Evolutionary conservation across 176 grass and related monocot genomes (phyloP).

Genomic region (Raddia guianensis): DNA sequence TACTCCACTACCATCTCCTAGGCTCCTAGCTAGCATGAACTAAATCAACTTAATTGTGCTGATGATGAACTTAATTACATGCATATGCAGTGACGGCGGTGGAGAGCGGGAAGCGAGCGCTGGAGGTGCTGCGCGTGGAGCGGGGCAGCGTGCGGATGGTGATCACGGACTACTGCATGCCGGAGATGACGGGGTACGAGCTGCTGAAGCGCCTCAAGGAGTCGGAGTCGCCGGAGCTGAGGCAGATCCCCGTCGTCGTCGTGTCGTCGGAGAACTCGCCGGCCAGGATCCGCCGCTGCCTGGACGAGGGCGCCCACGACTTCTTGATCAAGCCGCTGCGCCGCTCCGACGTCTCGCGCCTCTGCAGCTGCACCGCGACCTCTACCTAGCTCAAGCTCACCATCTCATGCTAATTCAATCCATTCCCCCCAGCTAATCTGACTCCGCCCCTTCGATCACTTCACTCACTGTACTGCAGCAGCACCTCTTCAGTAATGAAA

Average conservation of each 20-base stretch:
- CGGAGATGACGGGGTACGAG: constrained; percentile 59
- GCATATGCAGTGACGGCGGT: constrained; percentile 42
- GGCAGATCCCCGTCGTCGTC: constrained; percentile 60
- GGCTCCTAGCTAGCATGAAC: too few relatives aligned
- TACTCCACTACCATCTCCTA: too few relatives aligned
- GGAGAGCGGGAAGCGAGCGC: constrained; percentile 56
- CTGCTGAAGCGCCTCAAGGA: constrained; percentile 64
- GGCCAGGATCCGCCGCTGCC: constrained; percentile 48
- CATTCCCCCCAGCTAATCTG: too few relatives aligned
- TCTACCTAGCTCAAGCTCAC: too few relatives aligned
- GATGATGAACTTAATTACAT: too few relatives aligned
- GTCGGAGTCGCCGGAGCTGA: constrained; percentile 47
- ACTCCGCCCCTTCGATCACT: too few relatives aligned
- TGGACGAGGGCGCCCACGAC: constrained; percentile 47
- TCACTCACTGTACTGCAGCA: too few relatives aligned
- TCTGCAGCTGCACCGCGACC: constrained; percentile 38
- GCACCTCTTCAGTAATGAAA: too few relatives aligned
- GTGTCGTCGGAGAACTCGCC: constrained; percentile 66
- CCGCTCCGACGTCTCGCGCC: constrained; percentile 38
- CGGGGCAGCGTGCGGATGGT: constrained; percentile 36
- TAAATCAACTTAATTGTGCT: too few relatives aligned
- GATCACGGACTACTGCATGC: constrained; percentile 62
- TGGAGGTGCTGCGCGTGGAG: constrained; percentile 58
- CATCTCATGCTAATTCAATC: too few relatives aligned
- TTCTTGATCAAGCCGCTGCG: constrained; percentile 55